A percentile compares a stretch with the other conserved stretches of the same genome.
phyloP scores from a whole-genome alignment of 495 filamentous ascomycete genomes.

The Delitschia confertaspora region DNA sequence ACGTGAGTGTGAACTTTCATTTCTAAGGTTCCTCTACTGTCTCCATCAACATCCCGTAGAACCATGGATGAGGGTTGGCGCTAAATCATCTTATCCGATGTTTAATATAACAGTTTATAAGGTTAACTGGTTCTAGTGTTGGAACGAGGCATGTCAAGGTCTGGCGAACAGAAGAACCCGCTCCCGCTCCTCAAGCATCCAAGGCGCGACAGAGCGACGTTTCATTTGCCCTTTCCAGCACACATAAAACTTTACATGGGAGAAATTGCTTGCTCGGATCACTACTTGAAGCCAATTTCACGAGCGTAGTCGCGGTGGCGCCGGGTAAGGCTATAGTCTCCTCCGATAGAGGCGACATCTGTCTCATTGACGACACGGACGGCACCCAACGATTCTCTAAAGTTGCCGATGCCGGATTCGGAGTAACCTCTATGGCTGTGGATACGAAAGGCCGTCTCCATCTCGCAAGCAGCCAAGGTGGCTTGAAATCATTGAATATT shows the following conservation, averaged over 20 bases:
- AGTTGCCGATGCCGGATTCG: conserved; percentile 53
- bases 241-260: conserved; percentile 41
- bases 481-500: conserved; percentile 23
- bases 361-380: conserved; percentile 68
- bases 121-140: conserved; percentile 42
- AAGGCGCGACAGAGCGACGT: conserved; percentile 41
- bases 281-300: conserved; percentile 76
- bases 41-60: too few relatives aligned
- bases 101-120: conserved; percentile 6
- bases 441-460: conserved; percentile 27
- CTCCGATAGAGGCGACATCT: conserved; percentile 64
- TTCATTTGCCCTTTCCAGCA: conserved; percentile 34
- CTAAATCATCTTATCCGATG: too few relatives aligned
- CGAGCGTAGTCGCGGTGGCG: conserved; percentile 64
- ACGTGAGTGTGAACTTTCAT: conserved; percentile 42
- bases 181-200: conserved; percentile 38
- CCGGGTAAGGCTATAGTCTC: conserved; percentile 56
- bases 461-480: conserved; percentile 23
- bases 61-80: too few relatives aligned
- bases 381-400: conserved; percentile 59
- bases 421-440: conserved; percentile 44
- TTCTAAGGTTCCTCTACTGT: not conserved
- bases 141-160: conserved; percentile 90
- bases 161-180: conserved; percentile 68
- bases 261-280: conserved; percentile 63